A percentile compares a stretch with the other conserved stretches of the same genome.
Conservation (phyloP, 1,139 yeast species). For the Lodderomyces elongisporus region DNA sequence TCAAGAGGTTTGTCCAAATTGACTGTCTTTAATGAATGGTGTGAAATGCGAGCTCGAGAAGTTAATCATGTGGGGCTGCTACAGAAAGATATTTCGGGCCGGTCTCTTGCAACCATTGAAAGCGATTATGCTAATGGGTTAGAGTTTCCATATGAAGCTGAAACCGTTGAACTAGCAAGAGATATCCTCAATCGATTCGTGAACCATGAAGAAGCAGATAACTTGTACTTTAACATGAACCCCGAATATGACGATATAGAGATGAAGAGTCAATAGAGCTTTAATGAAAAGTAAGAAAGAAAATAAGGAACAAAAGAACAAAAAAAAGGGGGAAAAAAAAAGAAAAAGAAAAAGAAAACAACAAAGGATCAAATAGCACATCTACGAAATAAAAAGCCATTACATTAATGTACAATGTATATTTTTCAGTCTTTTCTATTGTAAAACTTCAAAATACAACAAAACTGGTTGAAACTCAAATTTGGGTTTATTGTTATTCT, state of each 20-base stretch:
- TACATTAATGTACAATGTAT: constrained; percentile 14
- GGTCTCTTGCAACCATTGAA: constrained; percentile 28
- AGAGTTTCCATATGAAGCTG: constrained; percentile 59
- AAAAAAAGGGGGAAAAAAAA: no score
- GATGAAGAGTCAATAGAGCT: constrained; percentile 11
- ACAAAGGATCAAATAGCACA: no score
- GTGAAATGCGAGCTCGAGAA: constrained; percentile 40
- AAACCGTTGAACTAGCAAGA: constrained; percentile 64
- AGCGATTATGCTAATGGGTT: constrained; percentile 50
- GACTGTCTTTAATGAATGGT: constrained; percentile 36
- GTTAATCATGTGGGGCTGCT: constrained; percentile 27
- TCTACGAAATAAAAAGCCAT: background rate
- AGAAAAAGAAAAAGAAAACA: no score
- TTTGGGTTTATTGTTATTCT: no score
- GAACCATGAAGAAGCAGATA: constrained; percentile 78
- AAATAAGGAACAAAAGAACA: no score
- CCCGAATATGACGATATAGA: constrained; percentile 18
- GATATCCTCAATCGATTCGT: constrained; percentile 65
- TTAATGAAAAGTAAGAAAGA: background rate
- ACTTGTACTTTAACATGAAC: constrained; percentile 62
- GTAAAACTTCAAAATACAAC: no score
- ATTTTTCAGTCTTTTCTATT: no score
- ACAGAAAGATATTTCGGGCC: constrained; percentile 4
- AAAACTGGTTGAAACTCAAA: no score
- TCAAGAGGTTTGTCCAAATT: constrained; percentile 17